phyloP scores from a whole-genome alignment of 345 rosid species.

The Dipteronia sinensis region DNA sequence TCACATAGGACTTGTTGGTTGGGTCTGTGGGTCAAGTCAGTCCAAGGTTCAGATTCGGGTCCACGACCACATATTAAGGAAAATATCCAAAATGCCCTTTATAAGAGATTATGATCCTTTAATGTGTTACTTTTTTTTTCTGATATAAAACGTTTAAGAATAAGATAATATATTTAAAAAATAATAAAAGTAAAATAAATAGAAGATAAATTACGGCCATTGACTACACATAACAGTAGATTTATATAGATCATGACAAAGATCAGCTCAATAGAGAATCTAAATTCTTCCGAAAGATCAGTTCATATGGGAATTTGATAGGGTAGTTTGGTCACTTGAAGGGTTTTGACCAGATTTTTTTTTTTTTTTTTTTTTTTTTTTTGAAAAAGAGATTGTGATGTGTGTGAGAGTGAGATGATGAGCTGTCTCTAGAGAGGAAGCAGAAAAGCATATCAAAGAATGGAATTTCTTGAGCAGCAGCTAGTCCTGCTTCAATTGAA shows the following conservation, averaged over 20 bases:
- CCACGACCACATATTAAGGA: background rate
- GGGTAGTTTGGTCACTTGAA: background rate
- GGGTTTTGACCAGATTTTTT: background rate
- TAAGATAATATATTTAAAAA: too few species aligned
- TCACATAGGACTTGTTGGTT: background rate
- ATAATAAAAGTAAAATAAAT: too few species aligned
- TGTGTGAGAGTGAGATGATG: background rate
- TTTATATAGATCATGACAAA: too few species aligned
- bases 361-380: background rate
- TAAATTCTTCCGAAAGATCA: background rate
- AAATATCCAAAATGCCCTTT: background rate
- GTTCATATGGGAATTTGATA: background rate
- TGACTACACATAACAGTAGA: too few species aligned
- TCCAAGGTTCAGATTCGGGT: constrained; percentile 7
- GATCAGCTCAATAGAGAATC: too few species aligned
- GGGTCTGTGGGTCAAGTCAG: background rate
- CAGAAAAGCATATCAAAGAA: constrained; percentile 23
- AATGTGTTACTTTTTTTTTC: too few species aligned
- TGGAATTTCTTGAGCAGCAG: background rate
- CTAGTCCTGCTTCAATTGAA: background rate
- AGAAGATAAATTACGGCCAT: too few species aligned
- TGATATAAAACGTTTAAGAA: too few species aligned
- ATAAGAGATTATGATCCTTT: too few species aligned
- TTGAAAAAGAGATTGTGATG: background rate
- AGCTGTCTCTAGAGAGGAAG: constrained; percentile 25